Conservation (phyloP, 2,329 filamentous ascomycete genomes). For the Rhynchosporium graminicola region DNA sequence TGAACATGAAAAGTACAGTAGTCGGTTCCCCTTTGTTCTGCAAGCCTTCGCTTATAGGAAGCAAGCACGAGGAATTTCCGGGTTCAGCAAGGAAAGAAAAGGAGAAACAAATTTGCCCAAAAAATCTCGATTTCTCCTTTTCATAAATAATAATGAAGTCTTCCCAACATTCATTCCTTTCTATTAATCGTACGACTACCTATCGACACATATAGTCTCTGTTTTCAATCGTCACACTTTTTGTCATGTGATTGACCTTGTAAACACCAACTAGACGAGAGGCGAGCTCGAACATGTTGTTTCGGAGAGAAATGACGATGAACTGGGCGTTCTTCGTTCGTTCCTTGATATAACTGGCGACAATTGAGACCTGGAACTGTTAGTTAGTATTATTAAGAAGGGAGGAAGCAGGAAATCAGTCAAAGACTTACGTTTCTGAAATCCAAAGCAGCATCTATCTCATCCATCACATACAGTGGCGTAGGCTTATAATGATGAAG, state of each 20-base stretch:
- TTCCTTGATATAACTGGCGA: constrained; percentile 98
- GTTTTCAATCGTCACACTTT: constrained; percentile 88
- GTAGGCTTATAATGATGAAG: constrained; percentile 98
- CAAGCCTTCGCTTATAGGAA: no score
- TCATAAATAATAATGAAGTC: no score
- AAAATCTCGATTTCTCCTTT: no score
- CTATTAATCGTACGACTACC: no score
- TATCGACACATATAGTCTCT: constrained; percentile 60
- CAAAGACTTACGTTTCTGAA: constrained; percentile 83
- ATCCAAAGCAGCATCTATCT: constrained; percentile 96
- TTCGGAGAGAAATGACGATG: constrained; percentile 94
- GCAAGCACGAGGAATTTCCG: no score
- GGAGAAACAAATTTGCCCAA: no score
- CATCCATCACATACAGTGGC: constrained; percentile 98
- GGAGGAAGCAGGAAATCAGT: neutral
- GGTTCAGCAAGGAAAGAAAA: no score
- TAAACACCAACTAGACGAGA: constrained; percentile 93
- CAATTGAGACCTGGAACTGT: constrained; percentile 77
- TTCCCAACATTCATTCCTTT: no score
- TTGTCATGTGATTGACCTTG: constrained; percentile 99
- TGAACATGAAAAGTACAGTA: no score
- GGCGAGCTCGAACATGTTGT: constrained; percentile 99
- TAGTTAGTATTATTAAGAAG: constrained; percentile 11
- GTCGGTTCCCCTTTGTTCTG: no score
- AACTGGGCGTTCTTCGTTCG: constrained; percentile 99